Evolutionary conservation across 2,329 filamentous ascomycete species (phyloP), one percentile per base, ranked within the genome.

Genomic region (Verticillium alfalfae): DNA sequence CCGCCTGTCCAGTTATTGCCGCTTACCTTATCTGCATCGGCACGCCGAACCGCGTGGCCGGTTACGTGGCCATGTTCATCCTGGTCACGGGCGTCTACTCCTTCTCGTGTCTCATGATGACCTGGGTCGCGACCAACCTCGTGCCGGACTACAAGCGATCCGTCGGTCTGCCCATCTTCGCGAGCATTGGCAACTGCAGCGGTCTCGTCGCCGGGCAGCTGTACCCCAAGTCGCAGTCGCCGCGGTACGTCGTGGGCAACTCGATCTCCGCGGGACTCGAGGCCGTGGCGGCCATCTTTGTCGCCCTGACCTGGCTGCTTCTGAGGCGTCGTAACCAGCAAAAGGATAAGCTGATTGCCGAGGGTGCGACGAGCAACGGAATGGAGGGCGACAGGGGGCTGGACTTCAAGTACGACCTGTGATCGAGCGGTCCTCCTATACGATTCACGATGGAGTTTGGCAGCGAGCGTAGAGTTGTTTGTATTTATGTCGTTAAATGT

Each of bases 41-140:
- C 26, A 57, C 62, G 12, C 52, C 62, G 16, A 70, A 69, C 49
- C 61, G 61, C 16, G 62, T 62, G 13, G 73, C 68, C 6, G 73
- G 72, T 9, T 76, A 73, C 65, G 67, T 68, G 41, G 74, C 62
- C 38, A 71, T 70, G 73, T 76, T 76, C 60, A 55, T 75, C 6
- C 66, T 66, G 0, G 64, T 57, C 34, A 31, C 31, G 9, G 61
- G 61, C 15, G 18, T 56, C 31, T 61, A 61, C 36, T 52, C 60
- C 38, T 57, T 61, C 45, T 58, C 26, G 2, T 59, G 61, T 34
- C 56, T 65, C 4, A 61, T 63, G n/a, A 54, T 65, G 26, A 63
- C 63, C 2, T 66, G 65, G 65, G 57, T 66, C 5, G 58, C 65
- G 1, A 65, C 60, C 4, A 66, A 63, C 4, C 58, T 65, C 8